Evolutionary conservation across 106 monocot species (phyloP).

Genomic region (Apostasia ramifera): DNA sequence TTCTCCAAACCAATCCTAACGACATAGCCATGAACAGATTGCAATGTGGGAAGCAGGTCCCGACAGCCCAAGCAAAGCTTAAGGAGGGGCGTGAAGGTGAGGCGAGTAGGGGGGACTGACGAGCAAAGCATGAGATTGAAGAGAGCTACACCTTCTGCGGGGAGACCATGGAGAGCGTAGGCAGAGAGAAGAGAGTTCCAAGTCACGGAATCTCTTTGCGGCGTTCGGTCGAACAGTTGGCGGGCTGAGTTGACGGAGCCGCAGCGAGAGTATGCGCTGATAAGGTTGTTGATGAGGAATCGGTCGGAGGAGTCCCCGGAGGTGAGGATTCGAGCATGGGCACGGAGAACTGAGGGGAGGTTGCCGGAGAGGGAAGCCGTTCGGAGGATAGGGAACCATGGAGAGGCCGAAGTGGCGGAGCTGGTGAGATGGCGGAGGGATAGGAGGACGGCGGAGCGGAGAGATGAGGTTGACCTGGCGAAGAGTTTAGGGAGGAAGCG

Average conservation of each 20-base stretch:
- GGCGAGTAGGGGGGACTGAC: conserved; percentile 12
- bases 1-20: conserved; percentile 25
- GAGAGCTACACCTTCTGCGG: conserved; percentile 21
- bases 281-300: conserved; percentile 63
- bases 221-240: conserved; percentile 39
- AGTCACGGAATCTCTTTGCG: conserved; percentile 34
- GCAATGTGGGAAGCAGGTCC: conserved; percentile 11
- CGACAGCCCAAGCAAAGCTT: conserved; percentile 45
- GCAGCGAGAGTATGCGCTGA: conserved; percentile 34
- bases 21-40: conserved; percentile 24
- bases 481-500: not conserved
- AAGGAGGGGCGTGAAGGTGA: conserved; percentile 56
- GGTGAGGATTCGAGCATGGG: conserved; percentile 41
- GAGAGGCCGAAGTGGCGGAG: conserved; percentile 1
- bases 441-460: not conserved
- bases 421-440: conserved; percentile 10
- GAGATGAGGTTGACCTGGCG: not conserved
- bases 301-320: conserved; percentile 29
- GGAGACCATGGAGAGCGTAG: conserved; percentile 35
- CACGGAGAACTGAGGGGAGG: conserved; percentile 13
- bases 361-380: conserved; percentile 18
- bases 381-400: conserved; percentile 30
- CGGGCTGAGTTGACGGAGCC: conserved; percentile 31
- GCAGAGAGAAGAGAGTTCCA: conserved; percentile 75
- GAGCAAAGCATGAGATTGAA: conserved; percentile 40